Conservation (phyloP, 129 eudicot genomes). For the Flaveria trinervia region DNA sequence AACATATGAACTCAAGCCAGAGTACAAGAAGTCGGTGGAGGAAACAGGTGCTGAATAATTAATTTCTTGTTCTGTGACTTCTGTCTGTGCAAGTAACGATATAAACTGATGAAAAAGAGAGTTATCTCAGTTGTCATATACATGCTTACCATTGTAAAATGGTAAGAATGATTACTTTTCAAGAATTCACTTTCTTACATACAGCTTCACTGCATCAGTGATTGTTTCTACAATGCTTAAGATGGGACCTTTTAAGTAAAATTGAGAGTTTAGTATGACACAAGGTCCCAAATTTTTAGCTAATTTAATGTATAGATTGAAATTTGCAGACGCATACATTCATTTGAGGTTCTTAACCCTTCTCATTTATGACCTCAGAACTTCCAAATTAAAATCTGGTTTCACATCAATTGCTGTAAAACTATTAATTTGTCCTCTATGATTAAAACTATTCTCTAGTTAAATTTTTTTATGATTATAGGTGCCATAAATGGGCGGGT, state of each 20-base stretch:
- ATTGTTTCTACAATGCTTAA: background rate
- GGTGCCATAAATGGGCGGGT: background rate
- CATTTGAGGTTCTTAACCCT: background rate
- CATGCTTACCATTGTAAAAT: conserved; percentile 8
- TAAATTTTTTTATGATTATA: background rate
- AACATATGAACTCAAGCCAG: conserved; percentile 84
- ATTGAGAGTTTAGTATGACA: background rate
- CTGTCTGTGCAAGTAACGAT: background rate
- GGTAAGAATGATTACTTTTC: background rate
- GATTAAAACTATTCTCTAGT: background rate
- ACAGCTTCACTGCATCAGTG: background rate
- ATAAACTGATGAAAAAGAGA: too few species aligned
- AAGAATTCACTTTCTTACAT: conserved; percentile 3
- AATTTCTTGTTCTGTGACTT: background rate
- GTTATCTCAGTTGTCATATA: background rate
- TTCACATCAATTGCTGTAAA: background rate
- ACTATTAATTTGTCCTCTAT: background rate
- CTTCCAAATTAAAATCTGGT: background rate
- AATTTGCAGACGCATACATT: background rate
- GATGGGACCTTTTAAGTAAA: background rate
- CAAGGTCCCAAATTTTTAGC: background rate
- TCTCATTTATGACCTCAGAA: background rate
- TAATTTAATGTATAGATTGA: background rate
- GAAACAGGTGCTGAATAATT: conserved; percentile 60
- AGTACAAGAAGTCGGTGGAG: conserved; percentile 79